Base-by-base conservation (phyloP, 2,329 filamentous ascomycete genomes). In the Macrophomina pseudophaseolina region DNA sequence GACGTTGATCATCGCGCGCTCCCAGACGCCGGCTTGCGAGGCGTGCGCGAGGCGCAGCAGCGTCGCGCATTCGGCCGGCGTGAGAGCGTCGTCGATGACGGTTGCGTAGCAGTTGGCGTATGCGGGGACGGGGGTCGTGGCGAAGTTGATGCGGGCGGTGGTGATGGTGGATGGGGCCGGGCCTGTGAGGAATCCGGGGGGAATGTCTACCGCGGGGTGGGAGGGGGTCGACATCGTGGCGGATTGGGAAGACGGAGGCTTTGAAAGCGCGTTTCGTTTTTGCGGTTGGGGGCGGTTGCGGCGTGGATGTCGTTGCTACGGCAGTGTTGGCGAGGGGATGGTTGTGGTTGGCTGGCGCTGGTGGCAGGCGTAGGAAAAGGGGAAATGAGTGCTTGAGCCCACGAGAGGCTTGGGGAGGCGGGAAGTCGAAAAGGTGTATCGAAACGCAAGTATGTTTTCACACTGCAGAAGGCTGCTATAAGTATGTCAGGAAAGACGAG, bases 1-100 rank as follows among this genome's bases (percentile, higher is more conserved):
- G 30, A 87, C 76, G 73, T 90, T 90, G 66, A 94, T 83, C 76
- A 92, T 83, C 0, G 91, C 92, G 1, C 87, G 86, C 59, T 84
- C 81, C 92, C 91, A 94, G 1, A 80, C 69, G 33, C 72, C 74
- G 35, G 71, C 64, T 14, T 9, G 23, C 46, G 33, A 12, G 11
- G 33, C 72, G 67, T 78, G 75, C 0, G 74, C 75, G 11, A 70
- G 72, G 42, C 72, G 69, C 5, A 78, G 64, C 9, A 79, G 65
- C 23, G 67, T 68, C 14, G 73, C 70, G 65, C 91, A 94, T 80
- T 94, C 91, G 8, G 79, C 74, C n/a, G 82, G 79, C 12, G 83
- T 86, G 66, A 91, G 74, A n/a, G 88, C 84, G 68, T 88, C 81
- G 74, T 92, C 88, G 4, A 92, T 81, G 0, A 91, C 78, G 7